phyloP scores from a whole-genome alignment of 2,329 filamentous ascomycete genomes.

The Peltaster fructicola region DNA sequence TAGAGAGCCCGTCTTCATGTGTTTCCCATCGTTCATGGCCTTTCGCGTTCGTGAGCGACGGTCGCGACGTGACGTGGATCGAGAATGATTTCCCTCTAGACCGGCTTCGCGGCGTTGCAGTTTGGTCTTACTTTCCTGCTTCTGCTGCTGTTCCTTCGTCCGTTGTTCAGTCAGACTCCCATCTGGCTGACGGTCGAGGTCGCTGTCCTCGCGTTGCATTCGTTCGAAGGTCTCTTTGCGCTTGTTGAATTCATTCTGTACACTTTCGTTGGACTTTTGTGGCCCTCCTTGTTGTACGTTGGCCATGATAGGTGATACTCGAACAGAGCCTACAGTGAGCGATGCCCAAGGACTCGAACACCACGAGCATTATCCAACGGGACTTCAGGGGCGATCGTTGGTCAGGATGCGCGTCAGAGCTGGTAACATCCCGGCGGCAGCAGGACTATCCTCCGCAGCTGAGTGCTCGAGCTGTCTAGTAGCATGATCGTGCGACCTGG shows the following conservation, averaged over 20 bases:
- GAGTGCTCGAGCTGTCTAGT: no score
- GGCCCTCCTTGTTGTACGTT: no score
- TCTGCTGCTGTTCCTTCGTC: constrained; percentile 29
- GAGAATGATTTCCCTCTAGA: constrained; percentile 26
- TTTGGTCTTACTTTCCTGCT: constrained; percentile 23
- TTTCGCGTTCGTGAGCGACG: constrained; percentile 30
- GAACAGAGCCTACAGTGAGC: no score
- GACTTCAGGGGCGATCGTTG: no score
- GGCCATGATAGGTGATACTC: constrained; percentile 3
- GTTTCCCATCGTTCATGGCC: constrained; percentile 29
- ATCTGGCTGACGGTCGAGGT: constrained; percentile 8
- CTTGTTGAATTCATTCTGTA: constrained; percentile 4
- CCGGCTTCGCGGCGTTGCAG: constrained; percentile 15
- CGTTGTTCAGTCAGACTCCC: constrained; percentile 16
- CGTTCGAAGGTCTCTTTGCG: constrained; percentile 12
- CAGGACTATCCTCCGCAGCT: no score
- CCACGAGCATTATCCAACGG: no score
- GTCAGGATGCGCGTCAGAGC: no score
- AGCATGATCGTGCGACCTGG: no score
- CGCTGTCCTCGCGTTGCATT: constrained; percentile 11
- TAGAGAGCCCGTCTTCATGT: constrained; percentile 32
- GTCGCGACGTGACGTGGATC: constrained; percentile 29
- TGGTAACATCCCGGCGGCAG: no score
- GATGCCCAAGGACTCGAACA: no score
- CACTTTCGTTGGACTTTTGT: no score